These are phyloP conservation scores for Chrysanthemum makinoi DNA, from an alignment of 129 eudicot genomes.

Conservation along the genomic window DNA sequence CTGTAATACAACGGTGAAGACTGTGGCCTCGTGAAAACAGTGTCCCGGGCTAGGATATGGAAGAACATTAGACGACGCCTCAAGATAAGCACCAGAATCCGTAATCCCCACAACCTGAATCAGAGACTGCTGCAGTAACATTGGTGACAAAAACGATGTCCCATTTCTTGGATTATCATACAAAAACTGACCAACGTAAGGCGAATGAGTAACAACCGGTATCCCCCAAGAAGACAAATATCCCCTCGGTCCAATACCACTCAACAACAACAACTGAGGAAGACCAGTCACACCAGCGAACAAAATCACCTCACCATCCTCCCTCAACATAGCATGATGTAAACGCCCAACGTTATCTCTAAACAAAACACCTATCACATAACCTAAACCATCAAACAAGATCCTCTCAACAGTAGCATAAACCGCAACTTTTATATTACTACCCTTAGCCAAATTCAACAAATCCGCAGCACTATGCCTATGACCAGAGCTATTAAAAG, in stretches of 20 bases:
- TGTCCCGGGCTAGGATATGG: slow-evolving; percentile 49
- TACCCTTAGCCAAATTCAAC: slow-evolving; percentile 47
- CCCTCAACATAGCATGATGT: slow-evolving; percentile 68
- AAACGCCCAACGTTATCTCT: slow-evolving; percentile 51
- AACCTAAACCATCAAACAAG: slow-evolving; percentile 36
- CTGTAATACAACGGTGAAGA: slow-evolving; percentile 53
- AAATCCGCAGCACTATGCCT: slow-evolving; percentile 84
- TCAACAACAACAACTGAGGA: slow-evolving; percentile 76
- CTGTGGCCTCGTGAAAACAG: slow-evolving; percentile 41
- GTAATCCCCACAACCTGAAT: slow-evolving; percentile 94
- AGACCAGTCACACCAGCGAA: slow-evolving; percentile 82
- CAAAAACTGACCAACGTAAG: slow-evolving; percentile 67
- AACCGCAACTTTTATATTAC: slow-evolving; percentile 57
- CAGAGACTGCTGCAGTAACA: slow-evolving; percentile 71
- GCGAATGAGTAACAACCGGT: slow-evolving; percentile 56
- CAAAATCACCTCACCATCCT: slow-evolving; percentile 61
- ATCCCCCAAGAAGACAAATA: slow-evolving; percentile 90
- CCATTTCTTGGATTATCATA: slow-evolving; percentile 91
- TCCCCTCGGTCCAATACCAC: slow-evolving; percentile 72
- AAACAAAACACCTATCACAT: slow-evolving; percentile 67
- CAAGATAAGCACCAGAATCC: slow-evolving; percentile 70
- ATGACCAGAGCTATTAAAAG: slow-evolving; percentile 61
- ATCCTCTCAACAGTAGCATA: slow-evolving; percentile 69
- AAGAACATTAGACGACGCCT: slow-evolving; percentile 75
- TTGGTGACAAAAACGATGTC: slow-evolving; percentile 68